Conservation (phyloP, 129 eudicot species). For the Arctium lappa region DNA sequence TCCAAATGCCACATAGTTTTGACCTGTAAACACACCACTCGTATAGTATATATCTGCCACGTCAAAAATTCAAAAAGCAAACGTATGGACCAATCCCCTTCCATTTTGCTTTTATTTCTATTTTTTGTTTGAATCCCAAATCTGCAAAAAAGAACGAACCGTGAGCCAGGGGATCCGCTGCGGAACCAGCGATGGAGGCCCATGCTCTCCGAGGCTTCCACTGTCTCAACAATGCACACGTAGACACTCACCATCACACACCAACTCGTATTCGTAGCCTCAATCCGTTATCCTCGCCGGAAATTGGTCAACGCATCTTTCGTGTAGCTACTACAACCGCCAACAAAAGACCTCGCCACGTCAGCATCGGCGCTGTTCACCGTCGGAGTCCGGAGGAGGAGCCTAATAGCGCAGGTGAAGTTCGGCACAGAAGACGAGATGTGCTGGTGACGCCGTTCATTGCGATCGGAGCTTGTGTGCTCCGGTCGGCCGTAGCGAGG, state of each 20-base stretch:
- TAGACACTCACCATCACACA: slow-evolving; percentile 20
- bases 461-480: slow-evolving; percentile 59
- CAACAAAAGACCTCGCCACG: slow-evolving; percentile 34
- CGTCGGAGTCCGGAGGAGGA: slow-evolving; percentile 25
- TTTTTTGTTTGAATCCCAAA: slow-evolving; percentile 7
- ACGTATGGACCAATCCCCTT: slow-evolving; percentile 9
- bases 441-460: slow-evolving; percentile 61
- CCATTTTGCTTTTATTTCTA: background rate
- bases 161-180: background rate
- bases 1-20: slow-evolving; percentile 25
- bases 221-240: slow-evolving; percentile 24
- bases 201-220: slow-evolving; percentile 38
- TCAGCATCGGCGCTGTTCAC: slow-evolving; percentile 23
- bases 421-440: slow-evolving; percentile 48
- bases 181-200: slow-evolving; percentile 42
- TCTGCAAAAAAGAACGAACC: background rate
- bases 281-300: slow-evolving; percentile 29
- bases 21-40: slow-evolving; percentile 31
- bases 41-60: slow-evolving; percentile 20
- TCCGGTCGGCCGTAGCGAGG: slow-evolving; percentile 69
- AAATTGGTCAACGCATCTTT: slow-evolving; percentile 8
- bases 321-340: background rate
- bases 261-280: slow-evolving; percentile 17
- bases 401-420: slow-evolving; percentile 10
- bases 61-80: slow-evolving; percentile 16